These are phyloP conservation scores for Apophysomyces elegans DNA, from an alignment of 371 early-diverging fungal species.

Conservation along the genomic window DNA sequence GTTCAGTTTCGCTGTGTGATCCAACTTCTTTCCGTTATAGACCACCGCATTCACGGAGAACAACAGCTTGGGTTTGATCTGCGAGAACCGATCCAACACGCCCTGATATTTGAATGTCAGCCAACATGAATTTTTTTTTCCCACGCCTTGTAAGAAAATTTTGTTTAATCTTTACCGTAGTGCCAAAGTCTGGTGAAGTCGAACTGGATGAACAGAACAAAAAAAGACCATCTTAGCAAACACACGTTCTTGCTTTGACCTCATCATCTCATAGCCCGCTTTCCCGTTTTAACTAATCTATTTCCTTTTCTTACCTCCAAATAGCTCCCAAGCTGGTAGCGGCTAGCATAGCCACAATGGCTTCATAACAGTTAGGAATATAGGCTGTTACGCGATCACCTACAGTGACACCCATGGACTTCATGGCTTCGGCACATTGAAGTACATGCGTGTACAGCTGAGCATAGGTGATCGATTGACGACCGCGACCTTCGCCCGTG, in stretches of 20 bases:
- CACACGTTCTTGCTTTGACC: no score
- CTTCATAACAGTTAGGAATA: constrained; percentile 88
- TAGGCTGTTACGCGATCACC: constrained; percentile 96
- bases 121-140: constrained; percentile 12
- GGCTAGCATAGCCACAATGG: constrained; percentile 91
- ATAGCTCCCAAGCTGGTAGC: constrained; percentile 94
- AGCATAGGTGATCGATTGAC: constrained; percentile 67
- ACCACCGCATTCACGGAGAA: constrained; percentile 88
- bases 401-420: constrained; percentile 66
- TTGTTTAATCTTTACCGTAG: constrained; percentile 50
- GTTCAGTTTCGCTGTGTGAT: constrained; percentile 80
- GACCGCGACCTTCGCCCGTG: constrained; percentile 62
- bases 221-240: no score
- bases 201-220: constrained; percentile 41
- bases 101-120: constrained; percentile 56
- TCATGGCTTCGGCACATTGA: constrained; percentile 75
- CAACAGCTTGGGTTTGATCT: constrained; percentile 93
- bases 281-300: background rate
- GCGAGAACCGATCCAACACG: constrained; percentile 93
- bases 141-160: constrained; percentile 14
- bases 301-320: constrained; percentile 74
- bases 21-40: constrained; percentile 88
- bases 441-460: constrained; percentile 79
- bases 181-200: constrained; percentile 96
- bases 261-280: no score